Percentiles rank a stretch among this genome's conserved stretches.
Conservation (phyloP, 169 alveolate species). For the Cytauxzoon felis region DNA sequence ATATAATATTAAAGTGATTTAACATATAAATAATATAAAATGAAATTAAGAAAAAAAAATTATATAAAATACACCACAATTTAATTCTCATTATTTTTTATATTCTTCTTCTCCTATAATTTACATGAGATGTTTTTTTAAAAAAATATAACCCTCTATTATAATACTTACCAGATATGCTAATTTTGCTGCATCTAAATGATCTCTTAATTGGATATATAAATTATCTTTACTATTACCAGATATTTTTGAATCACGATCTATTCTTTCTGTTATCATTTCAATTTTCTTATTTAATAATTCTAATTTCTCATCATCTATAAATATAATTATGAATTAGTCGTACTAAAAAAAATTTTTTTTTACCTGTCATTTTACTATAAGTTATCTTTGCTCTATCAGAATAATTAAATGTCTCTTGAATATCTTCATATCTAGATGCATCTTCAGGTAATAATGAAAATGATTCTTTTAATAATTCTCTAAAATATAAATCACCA, state of each 20-base stretch:
- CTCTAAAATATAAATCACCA: constrained; percentile 66
- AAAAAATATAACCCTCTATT: not conserved
- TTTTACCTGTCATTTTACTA: constrained; percentile 60
- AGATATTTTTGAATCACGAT: constrained; percentile 63
- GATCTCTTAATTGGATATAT: constrained; percentile 76
- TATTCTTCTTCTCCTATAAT: constrained; percentile 39
- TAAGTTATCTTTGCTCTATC: constrained; percentile 73
- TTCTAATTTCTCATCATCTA: constrained; percentile 74
- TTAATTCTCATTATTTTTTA: too few relatives aligned
- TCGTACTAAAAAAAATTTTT: not conserved
- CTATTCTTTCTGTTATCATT: constrained; percentile 73
- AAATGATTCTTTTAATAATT: constrained; percentile 75
- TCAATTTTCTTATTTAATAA: constrained; percentile 73
- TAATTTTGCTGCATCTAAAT: constrained; percentile 79
- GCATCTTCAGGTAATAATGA: constrained; percentile 76
- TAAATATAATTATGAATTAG: not conserved
- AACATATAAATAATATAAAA: not conserved
- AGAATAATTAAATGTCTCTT: constrained; percentile 33
- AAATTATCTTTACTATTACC: constrained; percentile 68
- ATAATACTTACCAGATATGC: constrained; percentile 66
- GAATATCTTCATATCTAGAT: constrained; percentile 55
- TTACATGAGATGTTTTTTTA: not conserved
- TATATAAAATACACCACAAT: not conserved
- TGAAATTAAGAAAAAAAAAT: not conserved
- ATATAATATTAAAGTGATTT: not conserved